phyloP scores from a whole-genome alignment of 805 yeast genomes.

The Starmerella sirachaensis region DNA sequence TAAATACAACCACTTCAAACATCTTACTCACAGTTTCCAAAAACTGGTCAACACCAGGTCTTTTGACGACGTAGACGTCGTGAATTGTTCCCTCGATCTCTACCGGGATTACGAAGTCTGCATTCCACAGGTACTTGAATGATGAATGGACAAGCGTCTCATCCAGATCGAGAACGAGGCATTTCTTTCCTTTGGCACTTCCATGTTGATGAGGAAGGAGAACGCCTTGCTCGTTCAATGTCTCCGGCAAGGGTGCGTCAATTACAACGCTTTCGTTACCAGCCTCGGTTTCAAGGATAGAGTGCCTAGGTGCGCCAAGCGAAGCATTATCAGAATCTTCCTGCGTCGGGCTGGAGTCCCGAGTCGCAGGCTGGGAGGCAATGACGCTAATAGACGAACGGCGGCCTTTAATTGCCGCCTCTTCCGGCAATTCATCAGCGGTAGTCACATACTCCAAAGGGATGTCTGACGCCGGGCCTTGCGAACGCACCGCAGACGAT shows the following conservation, averaged over 20 bases:
- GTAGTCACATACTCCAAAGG: constrained; percentile 15
- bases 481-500: too few relatives aligned
- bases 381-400: constrained; percentile 7
- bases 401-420: constrained; percentile 14
- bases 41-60: constrained; percentile 97
- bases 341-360: too few relatives aligned
- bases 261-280: neutral
- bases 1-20: constrained; percentile 91
- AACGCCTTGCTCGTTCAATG: neutral
- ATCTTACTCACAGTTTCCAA: constrained; percentile 68
- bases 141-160: constrained; percentile 95
- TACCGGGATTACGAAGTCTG: constrained; percentile 95
- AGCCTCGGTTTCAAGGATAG: neutral
- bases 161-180: constrained; percentile 83
- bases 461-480: constrained; percentile 4
- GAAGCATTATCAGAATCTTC: too few relatives aligned
- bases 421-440: constrained; percentile 7
- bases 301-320: too few relatives aligned
- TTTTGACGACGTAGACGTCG: constrained; percentile 87
- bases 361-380: neutral
- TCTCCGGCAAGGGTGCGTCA: neutral
- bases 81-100: constrained; percentile 88
- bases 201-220: neutral
- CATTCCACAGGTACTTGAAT: constrained; percentile 79
- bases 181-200: constrained; percentile 50